Evolutionary conservation across 176 grass and related monocot genomes (phyloP).

Genomic region (Oryza officinalis): DNA sequence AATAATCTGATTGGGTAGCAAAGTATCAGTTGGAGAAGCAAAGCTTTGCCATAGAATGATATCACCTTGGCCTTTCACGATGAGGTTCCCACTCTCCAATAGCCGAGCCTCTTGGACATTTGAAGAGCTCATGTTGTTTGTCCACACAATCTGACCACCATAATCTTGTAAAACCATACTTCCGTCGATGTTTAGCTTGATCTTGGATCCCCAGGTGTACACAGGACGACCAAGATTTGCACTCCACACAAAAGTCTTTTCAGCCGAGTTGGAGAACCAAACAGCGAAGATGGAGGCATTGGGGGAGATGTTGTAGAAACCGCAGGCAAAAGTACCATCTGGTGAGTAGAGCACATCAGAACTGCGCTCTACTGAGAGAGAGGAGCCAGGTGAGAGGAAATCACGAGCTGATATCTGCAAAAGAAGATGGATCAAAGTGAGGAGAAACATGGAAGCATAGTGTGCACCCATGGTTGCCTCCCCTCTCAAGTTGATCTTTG

Average conservation of each 20-base stretch:
- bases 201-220: constrained; percentile 19
- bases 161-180: constrained; percentile 30
- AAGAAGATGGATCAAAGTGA: constrained; percentile 13
- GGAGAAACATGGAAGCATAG: neutral
- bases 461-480: neutral
- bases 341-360: constrained; percentile 13
- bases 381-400: constrained; percentile 32
- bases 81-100: neutral
- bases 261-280: constrained; percentile 24
- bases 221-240: constrained; percentile 19
- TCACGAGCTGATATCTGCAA: neutral
- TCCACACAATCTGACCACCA: constrained; percentile 19
- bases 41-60: constrained; percentile 31
- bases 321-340: constrained; percentile 18
- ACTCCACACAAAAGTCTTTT: neutral
- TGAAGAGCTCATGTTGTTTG: constrained; percentile 19
- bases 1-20: constrained; percentile 24
- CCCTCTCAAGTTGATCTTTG: neutral
- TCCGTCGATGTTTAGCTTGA: constrained; percentile 10
- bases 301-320: neutral
- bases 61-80: constrained; percentile 21
- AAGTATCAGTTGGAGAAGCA: constrained; percentile 32
- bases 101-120: neutral
- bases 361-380: neutral
- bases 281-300: constrained; percentile 13